Evolutionary conservation across 169 alveolate species (phyloP).

Genomic region (Blepharisma undulans): DNA sequence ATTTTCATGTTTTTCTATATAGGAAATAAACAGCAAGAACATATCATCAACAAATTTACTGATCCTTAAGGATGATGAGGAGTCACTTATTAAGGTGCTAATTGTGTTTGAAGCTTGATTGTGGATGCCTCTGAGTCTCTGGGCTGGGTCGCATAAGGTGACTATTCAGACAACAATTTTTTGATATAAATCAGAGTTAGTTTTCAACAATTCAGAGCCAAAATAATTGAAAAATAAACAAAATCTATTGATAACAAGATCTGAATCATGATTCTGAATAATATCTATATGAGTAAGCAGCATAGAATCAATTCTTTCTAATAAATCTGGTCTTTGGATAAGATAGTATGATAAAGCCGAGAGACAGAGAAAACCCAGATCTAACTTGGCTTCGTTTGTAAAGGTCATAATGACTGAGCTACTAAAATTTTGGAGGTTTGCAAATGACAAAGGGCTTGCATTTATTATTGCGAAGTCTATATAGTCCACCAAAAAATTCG

Average conservation of each 20-base stretch:
- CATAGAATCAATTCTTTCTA: neutral
- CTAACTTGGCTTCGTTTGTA: neutral
- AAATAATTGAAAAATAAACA: neutral
- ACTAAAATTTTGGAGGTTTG: neutral
- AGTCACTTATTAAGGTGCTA: neutral
- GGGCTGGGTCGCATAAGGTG: neutral
- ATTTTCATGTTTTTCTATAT: neutral
- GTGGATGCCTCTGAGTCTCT: neutral
- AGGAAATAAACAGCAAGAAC: neutral
- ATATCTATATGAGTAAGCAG: neutral
- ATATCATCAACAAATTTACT: neutral
- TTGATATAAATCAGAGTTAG: neutral
- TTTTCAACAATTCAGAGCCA: neutral
- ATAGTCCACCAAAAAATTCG: neutral
- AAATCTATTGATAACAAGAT: neutral
- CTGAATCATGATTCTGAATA: neutral
- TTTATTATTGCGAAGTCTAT: neutral
- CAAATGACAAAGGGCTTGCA: neutral
- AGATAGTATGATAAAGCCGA: neutral
- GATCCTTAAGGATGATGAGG: neutral
- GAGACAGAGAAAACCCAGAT: neutral
- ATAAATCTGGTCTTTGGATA: neutral
- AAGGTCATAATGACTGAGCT: neutral
- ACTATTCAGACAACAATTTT: neutral
- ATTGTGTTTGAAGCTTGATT: constrained; percentile 33